Evolutionary conservation across 768 basidiomycete species (phyloP).

Genomic region (Rhodotorula toruloides): DNA sequence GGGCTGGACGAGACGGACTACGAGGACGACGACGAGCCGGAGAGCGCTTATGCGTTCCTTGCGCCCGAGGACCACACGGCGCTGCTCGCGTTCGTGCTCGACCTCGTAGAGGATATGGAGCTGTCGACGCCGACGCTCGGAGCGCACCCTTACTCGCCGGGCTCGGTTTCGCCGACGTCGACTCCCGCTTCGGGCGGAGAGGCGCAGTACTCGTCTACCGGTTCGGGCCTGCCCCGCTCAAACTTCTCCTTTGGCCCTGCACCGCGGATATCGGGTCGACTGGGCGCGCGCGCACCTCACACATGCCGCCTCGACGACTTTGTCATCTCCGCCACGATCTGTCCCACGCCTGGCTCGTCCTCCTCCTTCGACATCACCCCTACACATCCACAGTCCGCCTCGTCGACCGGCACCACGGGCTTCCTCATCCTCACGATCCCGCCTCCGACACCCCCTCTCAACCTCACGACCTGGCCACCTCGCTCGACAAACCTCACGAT

Average conservation of each 20-base stretch:
- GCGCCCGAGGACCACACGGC: conserved; percentile 3
- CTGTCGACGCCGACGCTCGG: not conserved
- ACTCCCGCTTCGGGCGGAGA: not conserved
- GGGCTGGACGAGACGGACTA: conserved; percentile 8
- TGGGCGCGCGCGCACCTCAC: not conserved
- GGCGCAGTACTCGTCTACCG: not conserved
- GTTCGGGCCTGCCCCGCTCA: not conserved
- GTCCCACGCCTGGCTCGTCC: not conserved
- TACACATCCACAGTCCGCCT: not conserved
- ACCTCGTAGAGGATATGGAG: conserved; percentile 15
- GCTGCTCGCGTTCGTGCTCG: conserved; percentile 20
- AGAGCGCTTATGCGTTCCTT: conserved; percentile 11
- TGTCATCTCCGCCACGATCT: not conserved
- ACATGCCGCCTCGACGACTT: not conserved
- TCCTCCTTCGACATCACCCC: not conserved
- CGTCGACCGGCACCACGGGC: not conserved
- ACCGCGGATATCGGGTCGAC: not conserved
- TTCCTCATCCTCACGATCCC: conserved; percentile 8
- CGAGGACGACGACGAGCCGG: conserved; percentile 16
- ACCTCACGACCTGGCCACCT: not conserved
- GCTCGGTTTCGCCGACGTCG: conserved; percentile 3
- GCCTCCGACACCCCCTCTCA: not conserved
- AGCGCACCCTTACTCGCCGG: conserved; percentile 1
- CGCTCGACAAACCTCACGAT: not conserved
- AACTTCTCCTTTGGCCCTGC: not conserved